Evolutionary conservation across 1,284 basidiomycete species (phyloP).

Genomic region (Singerocomus rubriflavus): DNA sequence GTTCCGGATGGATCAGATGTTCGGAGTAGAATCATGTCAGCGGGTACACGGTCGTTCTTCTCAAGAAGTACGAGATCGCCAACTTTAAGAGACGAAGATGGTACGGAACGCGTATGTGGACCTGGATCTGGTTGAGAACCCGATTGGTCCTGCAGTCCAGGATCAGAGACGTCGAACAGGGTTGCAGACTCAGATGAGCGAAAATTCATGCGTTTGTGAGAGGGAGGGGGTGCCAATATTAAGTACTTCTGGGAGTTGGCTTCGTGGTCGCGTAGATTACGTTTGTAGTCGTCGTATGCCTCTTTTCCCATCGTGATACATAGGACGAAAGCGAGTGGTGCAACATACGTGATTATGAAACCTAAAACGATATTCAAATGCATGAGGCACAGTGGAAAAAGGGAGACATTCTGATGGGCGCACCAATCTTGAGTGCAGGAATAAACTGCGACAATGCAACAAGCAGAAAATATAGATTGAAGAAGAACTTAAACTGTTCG

Average conservation of each 20-base stretch:
- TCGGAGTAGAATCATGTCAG: conserved; percentile 88
- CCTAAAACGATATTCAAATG: conserved; percentile 44
- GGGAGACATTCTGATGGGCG: conserved; percentile 22
- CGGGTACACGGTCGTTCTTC: conserved; percentile 97
- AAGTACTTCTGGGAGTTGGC: conserved; percentile 94
- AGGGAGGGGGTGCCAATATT: conserved; percentile 59
- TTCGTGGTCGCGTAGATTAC: conserved; percentile 87
- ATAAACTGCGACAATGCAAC: conserved; percentile 97
- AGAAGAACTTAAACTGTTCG: conserved; percentile 99
- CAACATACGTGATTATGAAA: conserved; percentile 95
- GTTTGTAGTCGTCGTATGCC: conserved; percentile 96
- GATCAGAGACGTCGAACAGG: conserved; percentile 18
- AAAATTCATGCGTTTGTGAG: conserved; percentile 36
- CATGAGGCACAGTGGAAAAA: neutral
- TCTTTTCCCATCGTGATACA: conserved; percentile 98
- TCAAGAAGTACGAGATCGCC: conserved; percentile 91
- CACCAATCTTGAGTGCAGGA: conserved; percentile 93
- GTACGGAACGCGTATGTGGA: conserved; percentile 71
- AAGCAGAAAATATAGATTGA: conserved; percentile 98
- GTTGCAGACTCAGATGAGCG: conserved; percentile 21
- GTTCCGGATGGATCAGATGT: conserved; percentile 88
- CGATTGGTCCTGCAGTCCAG: conserved; percentile 18
- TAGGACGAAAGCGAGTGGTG: conserved; percentile 93
- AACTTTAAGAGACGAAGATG: conserved; percentile 86
- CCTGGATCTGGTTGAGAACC: conserved; percentile 32